Evolutionary conservation across 768 basidiomycete genomes (phyloP), one percentile per base, ranked within the genome.

Genomic region (Boletus insuetus): DNA sequence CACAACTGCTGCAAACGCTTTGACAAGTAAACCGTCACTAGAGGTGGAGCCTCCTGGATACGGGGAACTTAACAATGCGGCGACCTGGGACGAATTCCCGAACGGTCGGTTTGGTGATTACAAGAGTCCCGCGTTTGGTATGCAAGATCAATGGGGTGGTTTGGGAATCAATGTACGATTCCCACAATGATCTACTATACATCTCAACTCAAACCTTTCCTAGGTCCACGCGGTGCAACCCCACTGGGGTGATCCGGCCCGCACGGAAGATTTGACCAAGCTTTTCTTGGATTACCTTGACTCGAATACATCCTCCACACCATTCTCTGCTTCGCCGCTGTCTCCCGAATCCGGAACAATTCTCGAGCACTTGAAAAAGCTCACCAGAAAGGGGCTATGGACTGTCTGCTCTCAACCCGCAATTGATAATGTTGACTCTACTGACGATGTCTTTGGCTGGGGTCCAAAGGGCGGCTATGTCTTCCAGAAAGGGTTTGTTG

Each of bases 21-120:
- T 93, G 41, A 72, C 80, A 38, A 72, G 73, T 9, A 73, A 79
- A 17, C 76, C 82, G n/a, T 55, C 72, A 10, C 71, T 75, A 4
- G 81, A 85, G 10, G 69, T 66, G 1, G 87, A 89, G 57, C 81
- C 76, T 6, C 60, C 68, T 29, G 85, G 87, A 26, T 80, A 82
- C 42, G 89, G 88, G 7, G 90, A 91, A 58, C 74, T 87, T 8
- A 91, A 87, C 64, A 82, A 87, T 59, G 88, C 88, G 0, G 80
- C 86, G 2, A 84, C 83, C 19, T 94, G 91, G 91, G 91, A 94
- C 64, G 97, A 99, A 65, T 98, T 98, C 69, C 97, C 97, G 8
- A 99, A 99, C 68, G 97, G 97, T 35, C 87, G 97, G 11, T 98
- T 98, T 70, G 97, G 97, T 58, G 97, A 98, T 70, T 91, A 89